Evolutionary conservation across 257 asterid species (phyloP).

Genomic region (Salvia rosmarinus): DNA sequence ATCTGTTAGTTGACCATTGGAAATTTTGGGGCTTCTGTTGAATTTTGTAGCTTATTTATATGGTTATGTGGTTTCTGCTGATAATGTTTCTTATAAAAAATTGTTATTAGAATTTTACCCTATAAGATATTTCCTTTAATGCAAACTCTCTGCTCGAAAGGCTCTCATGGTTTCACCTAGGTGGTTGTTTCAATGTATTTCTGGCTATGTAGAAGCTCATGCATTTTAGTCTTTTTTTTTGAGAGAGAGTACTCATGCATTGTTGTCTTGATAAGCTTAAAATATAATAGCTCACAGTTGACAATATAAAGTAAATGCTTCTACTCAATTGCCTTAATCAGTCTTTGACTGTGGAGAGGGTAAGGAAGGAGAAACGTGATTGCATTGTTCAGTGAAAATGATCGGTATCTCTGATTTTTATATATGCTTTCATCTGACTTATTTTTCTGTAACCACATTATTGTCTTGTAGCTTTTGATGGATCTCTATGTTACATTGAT

Average conservation of each 20-base stretch:
- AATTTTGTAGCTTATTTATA: neutral
- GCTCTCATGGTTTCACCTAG: too few species aligned
- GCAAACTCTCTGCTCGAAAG: neutral
- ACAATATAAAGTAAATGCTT: neutral
- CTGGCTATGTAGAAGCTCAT: too few species aligned
- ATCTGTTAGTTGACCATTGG: too few species aligned
- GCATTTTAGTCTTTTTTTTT: too few species aligned
- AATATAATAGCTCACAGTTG: neutral
- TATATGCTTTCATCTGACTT: constrained; percentile 7
- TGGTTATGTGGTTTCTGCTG: neutral
- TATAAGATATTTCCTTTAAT: neutral
- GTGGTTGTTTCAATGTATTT: too few species aligned
- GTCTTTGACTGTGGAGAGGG: neutral
- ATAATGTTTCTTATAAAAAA: neutral
- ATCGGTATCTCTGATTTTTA: neutral
- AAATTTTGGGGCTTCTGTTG: too few species aligned
- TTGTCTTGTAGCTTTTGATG: neutral
- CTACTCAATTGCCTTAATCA: neutral
- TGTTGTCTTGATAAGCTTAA: too few species aligned
- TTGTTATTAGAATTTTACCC: too few species aligned
- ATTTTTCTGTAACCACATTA: constrained; percentile 14
- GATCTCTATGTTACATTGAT: constrained; percentile 6
- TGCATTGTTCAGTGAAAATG: neutral
- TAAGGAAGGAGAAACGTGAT: neutral
- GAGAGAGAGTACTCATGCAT: too few species aligned